phyloP scores from a whole-genome alignment of 805 yeast species.

The Pichia gijzeniarum region DNA sequence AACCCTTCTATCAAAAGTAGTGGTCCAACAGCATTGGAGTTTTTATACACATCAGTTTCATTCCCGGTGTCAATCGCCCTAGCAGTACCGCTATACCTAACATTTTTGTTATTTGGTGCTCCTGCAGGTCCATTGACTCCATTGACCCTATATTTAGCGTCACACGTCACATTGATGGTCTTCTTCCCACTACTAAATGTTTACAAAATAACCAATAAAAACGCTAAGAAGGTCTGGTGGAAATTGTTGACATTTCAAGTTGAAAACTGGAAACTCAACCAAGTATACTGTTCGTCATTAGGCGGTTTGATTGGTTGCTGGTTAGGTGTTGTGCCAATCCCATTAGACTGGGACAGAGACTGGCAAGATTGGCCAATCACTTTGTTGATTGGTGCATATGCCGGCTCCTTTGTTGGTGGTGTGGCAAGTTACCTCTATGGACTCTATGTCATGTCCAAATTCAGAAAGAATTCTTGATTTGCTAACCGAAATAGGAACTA shows the following conservation, averaged over 20 bases:
- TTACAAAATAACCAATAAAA: conserved; percentile 37
- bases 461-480: conserved; percentile 2
- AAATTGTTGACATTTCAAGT: conserved; percentile 27
- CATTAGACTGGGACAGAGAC: conserved; percentile 94
- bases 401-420: conserved; percentile 62
- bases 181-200: conserved; percentile 28
- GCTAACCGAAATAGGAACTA: background rate
- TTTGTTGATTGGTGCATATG: conserved; percentile 66
- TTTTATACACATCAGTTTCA: conserved; percentile 12
- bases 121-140: conserved; percentile 15
- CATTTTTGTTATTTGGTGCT: conserved; percentile 24
- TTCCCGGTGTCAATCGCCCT: conserved; percentile 14
- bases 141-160: conserved; percentile 16
- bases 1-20: conserved; percentile 6
- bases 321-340: conserved; percentile 91
- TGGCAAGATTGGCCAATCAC: conserved; percentile 98
- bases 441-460: conserved; percentile 6
- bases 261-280: conserved; percentile 24
- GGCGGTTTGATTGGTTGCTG: conserved; percentile 66
- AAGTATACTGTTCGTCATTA: conserved; percentile 34
- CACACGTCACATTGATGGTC: conserved; percentile 16
- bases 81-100: conserved; percentile 25
- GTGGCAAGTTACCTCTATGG: conserved; percentile 18
- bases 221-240: conserved; percentile 23
- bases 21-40: conserved; percentile 17